Evolutionary conservation across 1,284 basidiomycete species (phyloP).

Genomic region (Exobasidium rhododendri): DNA sequence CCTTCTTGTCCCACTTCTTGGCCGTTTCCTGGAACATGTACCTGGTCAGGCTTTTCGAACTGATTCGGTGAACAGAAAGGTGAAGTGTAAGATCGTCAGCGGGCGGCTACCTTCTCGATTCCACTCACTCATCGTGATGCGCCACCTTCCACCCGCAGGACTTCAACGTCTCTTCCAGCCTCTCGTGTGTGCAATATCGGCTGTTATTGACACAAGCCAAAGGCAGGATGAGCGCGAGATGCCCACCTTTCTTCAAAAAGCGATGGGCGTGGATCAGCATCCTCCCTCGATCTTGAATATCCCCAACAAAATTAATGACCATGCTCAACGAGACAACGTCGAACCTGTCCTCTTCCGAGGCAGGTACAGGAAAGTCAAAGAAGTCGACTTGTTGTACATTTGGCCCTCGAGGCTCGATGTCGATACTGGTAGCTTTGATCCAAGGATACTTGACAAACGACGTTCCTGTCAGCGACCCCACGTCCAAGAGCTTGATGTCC

Average conservation of each 20-base stretch:
- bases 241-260: slow-evolving; percentile 43
- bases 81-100: no score
- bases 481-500: slow-evolving; percentile 53
- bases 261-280: slow-evolving; percentile 48
- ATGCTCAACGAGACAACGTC: slow-evolving; percentile 56
- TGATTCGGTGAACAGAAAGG: slow-evolving; percentile 45
- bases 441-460: slow-evolving; percentile 52
- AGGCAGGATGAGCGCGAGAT: slow-evolving; percentile 56
- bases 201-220: slow-evolving; percentile 55
- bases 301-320: slow-evolving; percentile 57
- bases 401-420: slow-evolving; percentile 55
- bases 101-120: no score
- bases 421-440: slow-evolving; percentile 55
- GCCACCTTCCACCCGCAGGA: slow-evolving; percentile 54
- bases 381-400: slow-evolving; percentile 55
- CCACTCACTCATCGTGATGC: not conserved
- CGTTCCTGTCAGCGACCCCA: slow-evolving; percentile 56
- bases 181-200: slow-evolving; percentile 54
- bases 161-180: slow-evolving; percentile 47
- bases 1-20: slow-evolving; percentile 15
- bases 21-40: slow-evolving; percentile 50
- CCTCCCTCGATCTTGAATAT: slow-evolving; percentile 48
- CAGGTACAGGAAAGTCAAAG: slow-evolving; percentile 52
- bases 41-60: slow-evolving; percentile 54
- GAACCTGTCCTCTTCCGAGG: slow-evolving; percentile 30